Evolutionary conservation across 1,284 basidiomycete genomes (phyloP).

Genomic region (Singerocomus rubriflavus): DNA sequence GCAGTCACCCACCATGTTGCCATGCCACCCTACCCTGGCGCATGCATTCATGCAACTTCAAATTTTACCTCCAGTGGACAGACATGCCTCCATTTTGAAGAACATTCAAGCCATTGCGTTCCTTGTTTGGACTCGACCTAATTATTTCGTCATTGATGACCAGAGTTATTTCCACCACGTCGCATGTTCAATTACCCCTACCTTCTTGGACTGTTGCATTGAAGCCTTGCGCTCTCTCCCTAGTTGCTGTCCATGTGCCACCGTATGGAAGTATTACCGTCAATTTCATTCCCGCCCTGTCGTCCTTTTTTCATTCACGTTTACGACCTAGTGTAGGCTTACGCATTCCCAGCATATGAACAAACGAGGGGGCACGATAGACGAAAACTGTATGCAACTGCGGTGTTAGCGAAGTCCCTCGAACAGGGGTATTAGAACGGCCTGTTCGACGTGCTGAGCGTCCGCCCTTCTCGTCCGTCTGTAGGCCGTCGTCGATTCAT

Average conservation of each 20-base stretch:
- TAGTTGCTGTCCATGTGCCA: neutral
- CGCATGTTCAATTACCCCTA: slow-evolving; percentile 7
- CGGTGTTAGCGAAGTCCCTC: too few species aligned
- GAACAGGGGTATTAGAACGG: too few species aligned
- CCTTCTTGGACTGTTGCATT: slow-evolving; percentile 16
- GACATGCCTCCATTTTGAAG: slow-evolving; percentile 6
- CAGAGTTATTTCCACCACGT: neutral
- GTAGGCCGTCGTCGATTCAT: too few species aligned
- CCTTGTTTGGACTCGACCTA: slow-evolving; percentile 9
- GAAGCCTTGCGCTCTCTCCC: neutral
- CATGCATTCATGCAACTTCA: neutral
- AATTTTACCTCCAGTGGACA: neutral
- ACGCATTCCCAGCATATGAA: slow-evolving; percentile 1
- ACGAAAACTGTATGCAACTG: too few species aligned
- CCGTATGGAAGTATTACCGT: neutral
- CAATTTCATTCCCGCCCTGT: slow-evolving; percentile 22
- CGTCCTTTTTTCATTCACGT: neutral
- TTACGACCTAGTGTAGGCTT: neutral
- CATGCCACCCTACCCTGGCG: neutral
- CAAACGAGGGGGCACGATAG: slow-evolving; percentile 3
- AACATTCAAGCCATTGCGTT: slow-evolving; percentile 1
- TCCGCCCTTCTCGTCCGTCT: too few species aligned
- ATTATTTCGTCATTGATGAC: slow-evolving; percentile 18
- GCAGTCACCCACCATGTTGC: neutral
- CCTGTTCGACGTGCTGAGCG: too few species aligned